Evolutionary conservation across 1,284 basidiomycete species (phyloP).

Genomic region (Pyrrhoderma lamaoense): DNA sequence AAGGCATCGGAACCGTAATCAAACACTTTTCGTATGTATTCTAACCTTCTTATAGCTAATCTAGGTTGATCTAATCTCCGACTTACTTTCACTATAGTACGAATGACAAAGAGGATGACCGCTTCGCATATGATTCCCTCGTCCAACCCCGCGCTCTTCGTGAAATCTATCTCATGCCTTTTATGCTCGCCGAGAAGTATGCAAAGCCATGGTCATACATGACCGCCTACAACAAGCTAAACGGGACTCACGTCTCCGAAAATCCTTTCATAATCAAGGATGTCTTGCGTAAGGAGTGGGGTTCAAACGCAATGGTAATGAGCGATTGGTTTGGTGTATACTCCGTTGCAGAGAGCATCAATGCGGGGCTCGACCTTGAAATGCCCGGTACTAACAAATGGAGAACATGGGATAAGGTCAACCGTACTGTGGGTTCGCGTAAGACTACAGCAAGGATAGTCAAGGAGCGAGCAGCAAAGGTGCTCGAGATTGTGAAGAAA

Average conservation of each 20-base stretch:
- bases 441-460: slow-evolving; percentile 62
- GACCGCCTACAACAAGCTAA: slow-evolving; percentile 48
- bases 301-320: slow-evolving; percentile 65
- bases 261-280: slow-evolving; percentile 52
- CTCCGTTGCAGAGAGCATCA: slow-evolving; percentile 56
- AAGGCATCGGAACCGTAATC: slow-evolving; percentile 64
- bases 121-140: slow-evolving; percentile 55
- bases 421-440: slow-evolving; percentile 51
- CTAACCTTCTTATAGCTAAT: slow-evolving; percentile 9
- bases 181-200: slow-evolving; percentile 74
- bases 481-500: slow-evolving; percentile 58
- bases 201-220: slow-evolving; percentile 66
- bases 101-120: slow-evolving; percentile 70
- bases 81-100: slow-evolving; percentile 24
- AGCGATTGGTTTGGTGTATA: slow-evolving; percentile 78
- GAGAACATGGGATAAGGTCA: slow-evolving; percentile 57
- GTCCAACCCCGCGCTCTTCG: slow-evolving; percentile 63
- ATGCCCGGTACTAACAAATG: slow-evolving; percentile 72
- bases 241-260: slow-evolving; percentile 66
- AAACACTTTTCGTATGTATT: slow-evolving; percentile 61
- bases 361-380: slow-evolving; percentile 74
- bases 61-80: not conserved
- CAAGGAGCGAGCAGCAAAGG: slow-evolving; percentile 59
- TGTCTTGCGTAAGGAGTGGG: slow-evolving; percentile 72
- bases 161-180: slow-evolving; percentile 78